Conservation (phyloP, 2,329 filamentous ascomycete species). For the Colletotrichum kahawae region DNA sequence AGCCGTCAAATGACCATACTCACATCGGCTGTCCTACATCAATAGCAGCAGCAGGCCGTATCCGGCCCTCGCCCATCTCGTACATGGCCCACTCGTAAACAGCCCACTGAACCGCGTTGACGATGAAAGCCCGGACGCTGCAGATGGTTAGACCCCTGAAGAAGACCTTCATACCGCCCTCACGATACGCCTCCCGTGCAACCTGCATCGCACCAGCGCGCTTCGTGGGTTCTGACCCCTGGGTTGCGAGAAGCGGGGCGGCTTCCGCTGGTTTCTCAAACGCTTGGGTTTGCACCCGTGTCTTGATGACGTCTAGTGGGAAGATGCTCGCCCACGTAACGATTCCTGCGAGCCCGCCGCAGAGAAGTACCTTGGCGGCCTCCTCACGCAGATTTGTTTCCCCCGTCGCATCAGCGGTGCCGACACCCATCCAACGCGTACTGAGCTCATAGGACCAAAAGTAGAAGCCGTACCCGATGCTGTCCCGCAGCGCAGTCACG, state of each 20-base stretch:
- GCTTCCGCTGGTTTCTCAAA: slow-evolving; percentile 27
- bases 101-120: slow-evolving; percentile 93
- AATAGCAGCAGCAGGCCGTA: slow-evolving; percentile 9
- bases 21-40: slow-evolving; percentile 10
- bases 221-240: slow-evolving; percentile 24
- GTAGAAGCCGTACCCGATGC: slow-evolving; percentile 95
- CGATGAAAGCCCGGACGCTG: slow-evolving; percentile 84
- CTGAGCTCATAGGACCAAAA: slow-evolving; percentile 91
- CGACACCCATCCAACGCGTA: slow-evolving; percentile 60
- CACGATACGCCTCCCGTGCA: slow-evolving; percentile 68
- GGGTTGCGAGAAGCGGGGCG: slow-evolving; percentile 35
- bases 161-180: slow-evolving; percentile 67
- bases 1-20: not conserved
- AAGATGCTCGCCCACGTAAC: slow-evolving; percentile 91
- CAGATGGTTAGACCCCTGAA: slow-evolving; percentile 81
- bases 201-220: slow-evolving; percentile 65
- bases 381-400: slow-evolving; percentile 39
- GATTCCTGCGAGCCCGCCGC: slow-evolving; percentile 86
- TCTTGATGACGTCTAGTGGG: slow-evolving; percentile 91
- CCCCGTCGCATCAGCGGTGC: slow-evolving; percentile 9
- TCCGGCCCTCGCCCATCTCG: slow-evolving; percentile 48
- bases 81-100: slow-evolving; percentile 89
- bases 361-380: slow-evolving; percentile 73
- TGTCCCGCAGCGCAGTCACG: slow-evolving; percentile 83
- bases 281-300: slow-evolving; percentile 80